These are phyloP conservation scores for Wickerhamomyces chaumierensis DNA, from an alignment of 805 yeast genomes.

Conservation along the genomic window DNA sequence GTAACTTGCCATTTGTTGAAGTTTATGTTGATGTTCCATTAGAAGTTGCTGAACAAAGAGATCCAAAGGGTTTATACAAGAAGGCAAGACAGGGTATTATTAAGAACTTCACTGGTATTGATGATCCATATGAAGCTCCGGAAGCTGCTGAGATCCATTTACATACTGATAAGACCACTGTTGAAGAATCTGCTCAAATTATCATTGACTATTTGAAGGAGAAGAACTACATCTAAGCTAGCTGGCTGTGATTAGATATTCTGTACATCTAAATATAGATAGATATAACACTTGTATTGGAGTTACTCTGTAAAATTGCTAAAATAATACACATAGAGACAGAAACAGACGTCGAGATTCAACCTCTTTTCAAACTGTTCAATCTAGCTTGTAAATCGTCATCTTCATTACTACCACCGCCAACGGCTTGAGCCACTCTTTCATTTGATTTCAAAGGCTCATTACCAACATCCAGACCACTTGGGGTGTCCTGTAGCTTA, in stretches of 20 bases:
- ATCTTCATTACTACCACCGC: constrained; percentile 29
- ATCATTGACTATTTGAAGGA: constrained; percentile 58
- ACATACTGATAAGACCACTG: constrained; percentile 54
- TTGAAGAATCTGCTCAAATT: constrained; percentile 72
- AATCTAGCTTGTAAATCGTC: constrained; percentile 85
- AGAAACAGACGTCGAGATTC: too few species aligned
- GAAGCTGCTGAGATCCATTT: constrained; percentile 73
- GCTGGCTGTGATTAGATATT: too few species aligned
- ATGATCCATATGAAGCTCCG: constrained; percentile 95
- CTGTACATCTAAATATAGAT: too few species aligned
- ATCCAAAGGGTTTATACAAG: constrained; percentile 93
- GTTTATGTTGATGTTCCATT: constrained; percentile 90
- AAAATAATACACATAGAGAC: too few species aligned
- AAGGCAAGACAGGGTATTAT: constrained; percentile 93
- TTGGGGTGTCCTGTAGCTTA: constrained; percentile 35
- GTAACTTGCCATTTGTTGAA: constrained; percentile 75
- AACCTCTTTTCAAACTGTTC: constrained; percentile 63
- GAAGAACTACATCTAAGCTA: constrained; percentile 24
- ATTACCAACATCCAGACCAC: constrained; percentile 17
- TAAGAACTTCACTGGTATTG: constrained; percentile 89
- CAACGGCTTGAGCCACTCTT: constrained; percentile 45
- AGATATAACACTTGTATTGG: too few species aligned
- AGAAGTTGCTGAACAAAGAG: constrained; percentile 91
- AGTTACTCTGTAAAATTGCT: too few species aligned
- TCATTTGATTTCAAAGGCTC: constrained; percentile 15